These are phyloP conservation scores for Aspergillus nomiae DNA, from an alignment of 2,329 filamentous ascomycete genomes.

Conservation along the genomic window DNA sequence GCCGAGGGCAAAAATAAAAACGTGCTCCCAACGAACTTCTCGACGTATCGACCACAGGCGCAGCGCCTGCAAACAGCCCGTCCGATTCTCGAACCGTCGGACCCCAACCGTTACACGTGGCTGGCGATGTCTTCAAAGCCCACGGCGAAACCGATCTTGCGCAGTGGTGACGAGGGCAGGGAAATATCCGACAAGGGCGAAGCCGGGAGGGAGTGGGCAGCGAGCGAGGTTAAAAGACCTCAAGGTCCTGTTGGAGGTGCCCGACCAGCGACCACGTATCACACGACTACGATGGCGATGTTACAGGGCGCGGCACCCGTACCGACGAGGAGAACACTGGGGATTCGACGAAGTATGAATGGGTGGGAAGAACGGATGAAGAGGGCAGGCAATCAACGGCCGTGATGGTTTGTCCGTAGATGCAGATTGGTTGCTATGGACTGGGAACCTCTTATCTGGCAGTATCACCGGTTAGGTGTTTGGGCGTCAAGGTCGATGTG, in stretches of 20 bases:
- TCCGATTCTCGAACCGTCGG: constrained; percentile 34
- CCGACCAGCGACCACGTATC: constrained; percentile 38
- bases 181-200: constrained; percentile 10
- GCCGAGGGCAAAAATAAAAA: constrained; percentile 2
- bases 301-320: constrained; percentile 26
- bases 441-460: background rate
- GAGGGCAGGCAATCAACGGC: constrained; percentile 26
- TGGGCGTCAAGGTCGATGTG: background rate
- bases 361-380: constrained; percentile 46
- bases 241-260: constrained; percentile 20
- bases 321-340: constrained; percentile 40
- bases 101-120: constrained; percentile 39
- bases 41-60: constrained; percentile 34
- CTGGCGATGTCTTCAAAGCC: constrained; percentile 28
- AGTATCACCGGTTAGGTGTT: background rate
- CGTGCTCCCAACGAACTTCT: constrained; percentile 25
- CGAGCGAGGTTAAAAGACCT: constrained; percentile 28
- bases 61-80: constrained; percentile 34
- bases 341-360: constrained; percentile 46
- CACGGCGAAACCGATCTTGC: constrained; percentile 21
- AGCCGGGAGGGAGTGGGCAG: constrained; percentile 19
- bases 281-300: constrained; percentile 44
- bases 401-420: background rate
- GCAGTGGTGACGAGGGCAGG: constrained; percentile 12
- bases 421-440: background rate